Evolutionary conservation across 108 stramenopile species (phyloP).

Genomic region (Cyclostephanos tholiformis): DNA sequence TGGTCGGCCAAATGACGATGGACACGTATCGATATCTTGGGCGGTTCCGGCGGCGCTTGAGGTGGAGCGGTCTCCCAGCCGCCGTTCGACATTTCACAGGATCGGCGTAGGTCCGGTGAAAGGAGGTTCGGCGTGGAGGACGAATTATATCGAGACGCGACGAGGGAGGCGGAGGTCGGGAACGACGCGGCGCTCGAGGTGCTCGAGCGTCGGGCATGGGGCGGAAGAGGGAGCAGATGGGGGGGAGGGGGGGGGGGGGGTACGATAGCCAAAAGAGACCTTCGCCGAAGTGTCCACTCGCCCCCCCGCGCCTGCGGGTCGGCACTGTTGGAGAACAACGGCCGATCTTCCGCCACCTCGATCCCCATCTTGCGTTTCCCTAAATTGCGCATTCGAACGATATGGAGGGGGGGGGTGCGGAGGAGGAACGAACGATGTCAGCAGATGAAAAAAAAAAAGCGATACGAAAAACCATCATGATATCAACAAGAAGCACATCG

Average conservation of each 20-base stretch:
- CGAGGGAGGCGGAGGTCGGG: not conserved
- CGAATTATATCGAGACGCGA: not conserved
- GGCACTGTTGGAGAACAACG: not conserved
- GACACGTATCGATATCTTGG: constrained; percentile 56
- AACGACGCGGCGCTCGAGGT: not conserved
- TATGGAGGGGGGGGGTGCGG: not conserved
- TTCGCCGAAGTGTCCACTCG: not conserved
- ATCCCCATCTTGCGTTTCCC: constrained; percentile 22
- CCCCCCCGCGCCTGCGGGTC: not conserved
- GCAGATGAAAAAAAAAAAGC: no score
- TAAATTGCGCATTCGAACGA: not conserved
- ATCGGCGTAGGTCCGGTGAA: no score
- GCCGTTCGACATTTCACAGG: not conserved
- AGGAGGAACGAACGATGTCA: no score
- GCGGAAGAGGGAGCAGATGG: not conserved
- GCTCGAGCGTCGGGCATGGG: not conserved
- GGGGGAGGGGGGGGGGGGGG: not conserved
- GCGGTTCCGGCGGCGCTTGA: constrained; percentile 10
- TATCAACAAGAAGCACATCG: no score
- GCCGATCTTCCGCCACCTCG: not conserved
- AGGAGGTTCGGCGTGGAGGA: not conserved
- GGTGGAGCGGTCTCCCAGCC: not conserved
- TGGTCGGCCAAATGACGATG: constrained; percentile 84
- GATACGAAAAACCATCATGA: no score
- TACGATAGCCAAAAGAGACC: not conserved